Evolutionary conservation across 2,329 filamentous ascomycete species (phyloP), one percentile per base, ranked within the genome.

Genomic region (Helminthosporium solani): DNA sequence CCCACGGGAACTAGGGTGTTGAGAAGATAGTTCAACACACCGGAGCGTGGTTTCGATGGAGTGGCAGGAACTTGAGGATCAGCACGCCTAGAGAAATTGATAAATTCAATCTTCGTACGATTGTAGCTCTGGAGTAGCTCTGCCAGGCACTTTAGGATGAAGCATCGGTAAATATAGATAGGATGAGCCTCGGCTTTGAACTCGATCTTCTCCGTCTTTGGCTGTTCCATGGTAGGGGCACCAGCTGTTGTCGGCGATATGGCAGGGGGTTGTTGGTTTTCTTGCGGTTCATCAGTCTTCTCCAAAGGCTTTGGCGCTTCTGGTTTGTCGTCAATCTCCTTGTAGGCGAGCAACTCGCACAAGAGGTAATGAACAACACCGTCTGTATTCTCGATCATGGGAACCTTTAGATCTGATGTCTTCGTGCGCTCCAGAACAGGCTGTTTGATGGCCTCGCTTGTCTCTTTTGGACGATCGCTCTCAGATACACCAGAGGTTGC

Each of bases 121-220:
- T 90, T 96, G 73, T 97, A 99, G 62, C 87, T 95, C 46, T 88
- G 85, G 12, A 99, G 77, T 12, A 99, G 81, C 70, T 99, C 94
- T 0, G 90, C 86, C 31, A 99, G 76, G 62, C 91, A 96, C 65
- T 94, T 90, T 25, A 99, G 80, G 41, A 99, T 75, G 75, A 97
- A 96, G 73, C 92, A 96, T 38, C 94, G 84, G 65, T 97, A 99
- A 42, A 97, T 86, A 72, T 95, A 99, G 49, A 96, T 96, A 0
- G 91, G 90, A 67, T 99, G 90, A 27, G 96, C 87, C 40, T 96
- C 90, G 1, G 88, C 78, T 71, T 95, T 96, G 78, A 97, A 97
- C 0, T 82, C 74, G 0, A 81, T 76, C 72, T 95, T 95, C 9
- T 83, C 72, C 3, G 73, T 47, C 64, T 90, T 88, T 68, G 87